phyloP scores from a whole-genome alignment of 2,329 filamentous ascomycete genomes.

The Dothideomycetes sp. region DNA sequence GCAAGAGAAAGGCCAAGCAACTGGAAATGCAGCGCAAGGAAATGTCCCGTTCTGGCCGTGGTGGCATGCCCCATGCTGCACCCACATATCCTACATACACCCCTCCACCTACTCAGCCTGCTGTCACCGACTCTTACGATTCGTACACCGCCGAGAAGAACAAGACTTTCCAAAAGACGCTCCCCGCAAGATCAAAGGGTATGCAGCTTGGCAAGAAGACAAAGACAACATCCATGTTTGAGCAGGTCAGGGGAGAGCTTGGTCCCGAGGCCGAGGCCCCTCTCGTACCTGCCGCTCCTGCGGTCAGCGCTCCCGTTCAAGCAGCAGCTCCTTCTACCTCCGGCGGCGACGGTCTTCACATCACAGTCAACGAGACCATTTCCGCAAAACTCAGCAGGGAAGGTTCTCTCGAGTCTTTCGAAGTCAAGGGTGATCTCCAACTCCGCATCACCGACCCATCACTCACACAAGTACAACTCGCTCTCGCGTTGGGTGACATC shows the following conservation, averaged over 20 bases:
- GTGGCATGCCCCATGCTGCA: conserved; percentile 53
- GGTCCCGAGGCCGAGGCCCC: conserved; percentile 74
- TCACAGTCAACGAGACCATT: conserved; percentile 84
- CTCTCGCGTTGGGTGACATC: conserved; percentile 63
- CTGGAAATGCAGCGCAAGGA: conserved; percentile 98
- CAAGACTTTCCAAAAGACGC: conserved; percentile 66
- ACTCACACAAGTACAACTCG: conserved; percentile 85
- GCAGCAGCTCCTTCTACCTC: conserved; percentile 45
- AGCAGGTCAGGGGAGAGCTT: conserved; percentile 84
- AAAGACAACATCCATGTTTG: conserved; percentile 94
- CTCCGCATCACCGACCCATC: conserved; percentile 81
- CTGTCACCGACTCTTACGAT: conserved; percentile 75
- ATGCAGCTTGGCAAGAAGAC: conserved; percentile 99
- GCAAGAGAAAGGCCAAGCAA: conserved; percentile 97
- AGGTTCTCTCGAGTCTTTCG: conserved; percentile 74
- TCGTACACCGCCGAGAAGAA: conserved; percentile 97
- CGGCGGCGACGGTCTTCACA: conserved; percentile 67
- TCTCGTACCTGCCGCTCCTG: conserved; percentile 49
- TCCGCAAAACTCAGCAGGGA: conserved; percentile 82
- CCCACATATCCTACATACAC: conserved; percentile 86
- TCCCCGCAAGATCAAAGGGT: conserved; percentile 77
- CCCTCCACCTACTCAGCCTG: conserved; percentile 63
- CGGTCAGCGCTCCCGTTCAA: conserved; percentile 40
- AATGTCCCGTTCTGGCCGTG: conserved; percentile 52
- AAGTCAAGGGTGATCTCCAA: conserved; percentile 85